Evolutionary conservation across 306 rosid genomes (phyloP).

Genomic region (Astragalus glycyphyllos): DNA sequence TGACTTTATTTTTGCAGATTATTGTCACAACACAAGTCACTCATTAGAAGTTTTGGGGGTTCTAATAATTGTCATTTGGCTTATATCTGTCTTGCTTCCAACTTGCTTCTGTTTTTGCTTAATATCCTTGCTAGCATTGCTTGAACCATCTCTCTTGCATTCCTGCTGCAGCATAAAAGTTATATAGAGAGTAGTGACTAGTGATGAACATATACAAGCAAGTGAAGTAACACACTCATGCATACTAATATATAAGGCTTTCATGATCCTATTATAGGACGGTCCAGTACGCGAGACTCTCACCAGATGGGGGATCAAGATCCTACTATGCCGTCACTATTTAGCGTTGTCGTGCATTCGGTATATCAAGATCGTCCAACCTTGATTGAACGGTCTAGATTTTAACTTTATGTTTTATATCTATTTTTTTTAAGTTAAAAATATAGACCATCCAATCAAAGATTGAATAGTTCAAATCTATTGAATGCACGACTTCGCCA

Average conservation of each 20-base stretch:
- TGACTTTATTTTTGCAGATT: conserved; percentile 28
- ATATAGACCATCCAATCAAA: no score
- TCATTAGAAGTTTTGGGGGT: conserved; percentile 37
- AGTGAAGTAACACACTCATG: not conserved
- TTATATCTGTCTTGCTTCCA: conserved; percentile 43
- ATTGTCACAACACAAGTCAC: conserved; percentile 20
- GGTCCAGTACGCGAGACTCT: no score
- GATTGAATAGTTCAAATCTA: no score
- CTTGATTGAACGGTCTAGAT: no score
- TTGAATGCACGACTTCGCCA: no score
- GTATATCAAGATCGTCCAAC: no score
- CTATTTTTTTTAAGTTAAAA: no score
- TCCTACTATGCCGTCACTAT: no score
- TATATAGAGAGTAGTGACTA: not conserved
- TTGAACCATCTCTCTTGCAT: conserved; percentile 50
- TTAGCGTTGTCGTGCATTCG: no score
- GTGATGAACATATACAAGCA: not conserved
- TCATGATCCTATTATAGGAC: no score
- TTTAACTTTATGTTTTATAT: no score
- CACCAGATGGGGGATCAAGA: no score
- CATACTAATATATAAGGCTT: not conserved
- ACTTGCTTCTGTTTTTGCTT: conserved; percentile 50
- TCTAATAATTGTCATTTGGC: conserved; percentile 38
- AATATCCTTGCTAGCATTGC: conserved; percentile 45
- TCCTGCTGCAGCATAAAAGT: conserved; percentile 50